Evolutionary conservation across 2,329 filamentous ascomycete species (phyloP), one percentile per base, ranked within the genome.

Genomic region (Purpureocillium takamizusanense): DNA sequence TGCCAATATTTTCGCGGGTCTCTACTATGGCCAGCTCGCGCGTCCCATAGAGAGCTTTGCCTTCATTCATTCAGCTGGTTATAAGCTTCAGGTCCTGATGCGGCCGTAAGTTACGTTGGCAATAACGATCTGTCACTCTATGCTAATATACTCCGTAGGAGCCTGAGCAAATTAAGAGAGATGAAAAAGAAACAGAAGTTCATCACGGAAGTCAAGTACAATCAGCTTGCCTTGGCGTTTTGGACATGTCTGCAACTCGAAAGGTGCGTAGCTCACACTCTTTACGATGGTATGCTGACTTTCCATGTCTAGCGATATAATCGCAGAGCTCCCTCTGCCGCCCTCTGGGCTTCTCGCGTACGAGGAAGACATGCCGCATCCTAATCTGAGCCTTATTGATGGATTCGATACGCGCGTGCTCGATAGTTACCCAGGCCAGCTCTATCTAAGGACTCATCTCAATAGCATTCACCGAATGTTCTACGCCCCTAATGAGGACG

Each of bases 241-340:
- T 97, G 90, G 90, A 92, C 89, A 7, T 94, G 86, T 55, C 66
- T 95, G 45, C 90, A 97, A 54, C 70, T 97, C 10, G 90, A 97
- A 61, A 95, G 82, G 83, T 86, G 59, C 48, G 21, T 25, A 6
- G 21, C 21, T 25, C 5, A 25, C 21, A 25, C 21, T 10, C 21
- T 6, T 25, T 5, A 25, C 21, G n/a, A n/a, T n/a, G n/a, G n/a
- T n/a, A n/a, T n/a, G n/a, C n/a, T n/a, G n/a, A n/a, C n/a, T n/a
- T n/a, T n/a, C n/a, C n/a, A n/a, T n/a, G n/a, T 3, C 33, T 11
- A 88, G 88, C 59, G 90, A 97, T 57, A 86, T 97, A 33, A 73
- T 95, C 34, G 92, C 92, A 3, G 92, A 98, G 60, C 70, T 97
- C 42, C 74, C 68, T 13, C 62, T 77, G 3, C 74, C 75, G 1